A percentile compares a stretch with the other conserved stretches of the same genome.
Evolutionary conservation across 257 asterid genomes (phyloP).

Genomic region (Linaria vulgaris): DNA sequence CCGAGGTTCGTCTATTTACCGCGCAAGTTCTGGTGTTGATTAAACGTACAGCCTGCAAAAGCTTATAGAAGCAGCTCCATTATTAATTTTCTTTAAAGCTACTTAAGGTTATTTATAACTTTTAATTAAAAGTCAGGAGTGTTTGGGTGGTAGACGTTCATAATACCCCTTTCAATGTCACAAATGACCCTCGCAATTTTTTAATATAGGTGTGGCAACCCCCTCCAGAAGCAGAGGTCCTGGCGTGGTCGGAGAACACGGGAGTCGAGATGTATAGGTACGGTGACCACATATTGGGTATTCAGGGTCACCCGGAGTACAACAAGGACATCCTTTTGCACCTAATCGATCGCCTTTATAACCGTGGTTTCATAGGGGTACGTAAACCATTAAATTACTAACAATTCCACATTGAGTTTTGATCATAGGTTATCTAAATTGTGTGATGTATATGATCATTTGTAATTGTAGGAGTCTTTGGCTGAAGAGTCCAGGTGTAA

Average conservation of each 20-base stretch:
- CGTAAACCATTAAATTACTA: not conserved
- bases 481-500: conserved; percentile 42
- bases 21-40: not conserved
- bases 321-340: conserved; percentile 69
- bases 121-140: no score
- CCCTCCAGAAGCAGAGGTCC: conserved; percentile 70
- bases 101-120: no score
- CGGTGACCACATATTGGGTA: conserved; percentile 84
- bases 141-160: no score
- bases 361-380: conserved; percentile 50
- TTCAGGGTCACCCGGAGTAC: conserved; percentile 97
- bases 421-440: no score
- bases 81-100: no score
- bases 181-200: no score
- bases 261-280: conserved; percentile 82
- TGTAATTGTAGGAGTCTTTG: conserved; percentile 29
- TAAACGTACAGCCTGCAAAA: no score
- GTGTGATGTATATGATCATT: not conserved
- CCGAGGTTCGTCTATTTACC: not conserved
- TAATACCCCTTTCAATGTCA: not conserved
- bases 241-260: conserved; percentile 72
- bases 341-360: conserved; percentile 68
- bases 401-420: not conserved
- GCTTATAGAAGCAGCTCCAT: no score
- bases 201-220: conserved; percentile 56